These are phyloP conservation scores for Vachellia collinsii DNA, from an alignment of 306 rosid genomes.

Conservation along the genomic window DNA sequence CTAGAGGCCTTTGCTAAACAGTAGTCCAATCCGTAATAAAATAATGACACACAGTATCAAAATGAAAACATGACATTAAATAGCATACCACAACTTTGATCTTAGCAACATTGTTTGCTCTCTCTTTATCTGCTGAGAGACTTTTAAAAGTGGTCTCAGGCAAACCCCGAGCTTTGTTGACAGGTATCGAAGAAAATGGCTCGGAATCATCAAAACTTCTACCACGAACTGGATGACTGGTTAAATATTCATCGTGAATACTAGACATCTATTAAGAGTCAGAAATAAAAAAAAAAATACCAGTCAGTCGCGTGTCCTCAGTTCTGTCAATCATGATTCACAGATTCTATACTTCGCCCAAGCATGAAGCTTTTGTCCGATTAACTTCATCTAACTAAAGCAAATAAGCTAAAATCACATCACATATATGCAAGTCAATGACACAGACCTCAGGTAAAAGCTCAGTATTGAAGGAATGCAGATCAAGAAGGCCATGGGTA, in stretches of 20 bases:
- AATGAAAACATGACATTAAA: background rate
- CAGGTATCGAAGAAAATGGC: slow-evolving; percentile 44
- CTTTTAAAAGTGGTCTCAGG: slow-evolving; percentile 62
- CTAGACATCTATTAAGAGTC: slow-evolving; percentile 44
- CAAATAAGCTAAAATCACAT: slow-evolving; percentile 1
- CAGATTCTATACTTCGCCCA: background rate
- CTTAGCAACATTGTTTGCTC: slow-evolving; percentile 76
- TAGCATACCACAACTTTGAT: slow-evolving; percentile 85
- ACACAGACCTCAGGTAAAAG: slow-evolving; percentile 67
- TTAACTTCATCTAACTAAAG: background rate
- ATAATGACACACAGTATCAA: background rate
- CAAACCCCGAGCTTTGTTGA: slow-evolving; percentile 54
- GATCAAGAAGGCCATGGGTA: slow-evolving; percentile 73
- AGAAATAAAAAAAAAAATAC: background rate
- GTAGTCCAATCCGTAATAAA: background rate
- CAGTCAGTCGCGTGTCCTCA: slow-evolving; percentile 17
- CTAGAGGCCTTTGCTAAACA: slow-evolving; percentile 12
- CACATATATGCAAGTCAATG: background rate
- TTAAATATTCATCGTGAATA: slow-evolving; percentile 38
- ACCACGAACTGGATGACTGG: slow-evolving; percentile 42
- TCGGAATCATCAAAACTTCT: slow-evolving; percentile 58
- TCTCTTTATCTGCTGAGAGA: slow-evolving; percentile 69
- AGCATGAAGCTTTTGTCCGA: background rate
- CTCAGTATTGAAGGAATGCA: slow-evolving; percentile 81
- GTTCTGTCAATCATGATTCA: slow-evolving; percentile 1